Percentiles rank a stretch among this genome's conserved stretches.
phyloP scores from a whole-genome alignment of 1,139 yeast species.

The Candida labiduridarum region DNA sequence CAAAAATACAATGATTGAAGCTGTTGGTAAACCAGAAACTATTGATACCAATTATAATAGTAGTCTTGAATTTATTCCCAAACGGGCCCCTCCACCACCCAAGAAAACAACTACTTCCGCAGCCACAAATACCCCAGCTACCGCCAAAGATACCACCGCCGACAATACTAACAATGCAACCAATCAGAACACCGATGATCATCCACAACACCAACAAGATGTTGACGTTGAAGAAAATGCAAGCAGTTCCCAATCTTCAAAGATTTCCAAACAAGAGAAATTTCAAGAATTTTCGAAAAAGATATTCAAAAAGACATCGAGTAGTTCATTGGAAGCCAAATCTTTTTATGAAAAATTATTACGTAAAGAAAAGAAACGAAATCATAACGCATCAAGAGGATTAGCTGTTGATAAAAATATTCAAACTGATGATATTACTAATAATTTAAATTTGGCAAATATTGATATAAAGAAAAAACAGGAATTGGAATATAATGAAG shows the following conservation, averaged over 20 bases:
- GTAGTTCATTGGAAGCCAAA: not conserved
- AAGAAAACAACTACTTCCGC: not conserved
- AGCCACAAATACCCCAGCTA: too few relatives aligned
- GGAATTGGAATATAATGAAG: conserved; percentile 3
- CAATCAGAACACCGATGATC: not conserved
- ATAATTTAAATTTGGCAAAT: conserved; percentile 1
- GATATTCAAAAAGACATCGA: conserved; percentile 2
- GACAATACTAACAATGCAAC: not conserved
- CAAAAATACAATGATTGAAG: conserved; percentile 6
- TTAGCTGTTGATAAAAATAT: conserved; percentile 2
- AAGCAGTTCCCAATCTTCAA: conserved; percentile 7
- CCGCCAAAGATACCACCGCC: not conserved
- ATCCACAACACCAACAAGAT: not conserved
- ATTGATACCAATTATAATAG: conserved; percentile 1
- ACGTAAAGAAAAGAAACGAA: conserved; percentile 2
- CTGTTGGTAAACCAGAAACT: conserved; percentile 6
- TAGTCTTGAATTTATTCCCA: conserved; percentile 5
- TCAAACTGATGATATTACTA: conserved; percentile 5
- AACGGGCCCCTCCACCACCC: conserved; percentile 7
- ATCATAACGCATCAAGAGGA: not conserved
- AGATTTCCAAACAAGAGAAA: conserved; percentile 4
- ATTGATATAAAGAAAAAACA: conserved; percentile 1
- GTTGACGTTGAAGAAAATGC: conserved; percentile 3
- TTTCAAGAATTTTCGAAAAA: conserved; percentile 6
- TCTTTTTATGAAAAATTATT: conserved; percentile 1